Percentiles rank a stretch among this genome's conserved stretches.
phyloP scores from a whole-genome alignment of 2,329 filamentous ascomycete species.

The Xylariaceae sp. region DNA sequence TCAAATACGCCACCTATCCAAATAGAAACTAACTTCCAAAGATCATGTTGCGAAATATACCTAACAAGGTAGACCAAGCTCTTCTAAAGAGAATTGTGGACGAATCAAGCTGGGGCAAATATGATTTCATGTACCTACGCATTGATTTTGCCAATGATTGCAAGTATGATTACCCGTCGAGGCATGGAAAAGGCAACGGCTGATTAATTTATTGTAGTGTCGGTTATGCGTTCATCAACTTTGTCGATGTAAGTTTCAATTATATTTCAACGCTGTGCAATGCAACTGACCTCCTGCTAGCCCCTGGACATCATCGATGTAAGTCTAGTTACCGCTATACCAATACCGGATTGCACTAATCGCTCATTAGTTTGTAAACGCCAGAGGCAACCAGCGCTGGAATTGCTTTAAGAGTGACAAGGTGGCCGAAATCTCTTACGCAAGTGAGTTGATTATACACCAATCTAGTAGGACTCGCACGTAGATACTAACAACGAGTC shows the following conservation, averaged over 20 bases:
- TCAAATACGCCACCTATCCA: slow-evolving; percentile 24
- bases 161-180: slow-evolving; percentile 62
- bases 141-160: slow-evolving; percentile 86
- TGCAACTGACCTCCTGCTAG: slow-evolving; percentile 51
- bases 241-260: slow-evolving; percentile 66
- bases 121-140: slow-evolving; percentile 93
- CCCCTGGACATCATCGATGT: slow-evolving; percentile 74
- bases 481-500: slow-evolving; percentile 31
- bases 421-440: slow-evolving; percentile 88
- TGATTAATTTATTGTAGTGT: slow-evolving; percentile 62
- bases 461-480: neutral
- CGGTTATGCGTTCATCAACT: slow-evolving; percentile 97
- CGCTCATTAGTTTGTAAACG: slow-evolving; percentile 66
- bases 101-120: slow-evolving; percentile 75
- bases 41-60: slow-evolving; percentile 96
- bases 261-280: slow-evolving; percentile 30
- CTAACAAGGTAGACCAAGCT: slow-evolving; percentile 80
- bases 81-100: slow-evolving; percentile 82
- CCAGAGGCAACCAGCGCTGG: slow-evolving; percentile 73
- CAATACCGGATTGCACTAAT: slow-evolving; percentile 29
- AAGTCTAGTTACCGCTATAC: slow-evolving; percentile 35
- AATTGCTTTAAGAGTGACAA: slow-evolving; percentile 83
- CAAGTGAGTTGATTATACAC: slow-evolving; percentile 62
- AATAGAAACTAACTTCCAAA: slow-evolving; percentile 37
- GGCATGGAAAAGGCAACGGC: slow-evolving; percentile 8